Percentiles rank a stretch among this genome's conserved stretches.
These are phyloP conservation scores for Rosa lucieae DNA, from an alignment of 306 rosid genomes.

Conservation along the genomic window DNA sequence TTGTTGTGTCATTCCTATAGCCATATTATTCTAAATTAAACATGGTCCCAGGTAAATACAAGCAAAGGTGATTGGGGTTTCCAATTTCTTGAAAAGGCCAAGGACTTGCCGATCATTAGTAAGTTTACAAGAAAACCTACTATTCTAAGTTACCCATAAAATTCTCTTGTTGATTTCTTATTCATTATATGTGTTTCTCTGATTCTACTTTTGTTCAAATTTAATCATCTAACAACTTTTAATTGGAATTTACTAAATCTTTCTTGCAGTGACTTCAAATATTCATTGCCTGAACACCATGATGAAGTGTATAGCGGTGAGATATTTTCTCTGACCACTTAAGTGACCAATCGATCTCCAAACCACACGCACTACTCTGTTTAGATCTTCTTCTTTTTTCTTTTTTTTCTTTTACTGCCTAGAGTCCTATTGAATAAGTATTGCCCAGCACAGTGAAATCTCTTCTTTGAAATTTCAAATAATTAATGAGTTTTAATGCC, in stretches of 20 bases:
- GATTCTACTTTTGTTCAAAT: neutral
- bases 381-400: neutral
- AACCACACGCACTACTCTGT: neutral
- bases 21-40: conserved; percentile 1
- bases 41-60: conserved; percentile 54
- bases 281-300: conserved; percentile 75
- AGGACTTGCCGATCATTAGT: conserved; percentile 94
- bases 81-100: conserved; percentile 80
- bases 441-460: neutral
- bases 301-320: conserved; percentile 98
- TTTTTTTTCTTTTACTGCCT: neutral
- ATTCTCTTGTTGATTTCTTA: neutral
- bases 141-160: neutral
- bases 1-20: neutral
- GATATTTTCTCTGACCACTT: conserved; percentile 26
- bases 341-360: neutral
- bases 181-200: neutral
- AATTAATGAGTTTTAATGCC: neutral
- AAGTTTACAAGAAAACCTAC: conserved; percentile 36
- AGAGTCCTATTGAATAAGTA: conserved; percentile 10
- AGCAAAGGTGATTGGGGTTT: conserved; percentile 51
- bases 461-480: neutral
- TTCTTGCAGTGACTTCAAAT: conserved; percentile 73
- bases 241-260: conserved; percentile 8
- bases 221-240: conserved; percentile 3